Percentiles rank a stretch among this genome's conserved stretches.
Conservation (phyloP, 768 basidiomycete species). For the Tylopilus felleus region DNA sequence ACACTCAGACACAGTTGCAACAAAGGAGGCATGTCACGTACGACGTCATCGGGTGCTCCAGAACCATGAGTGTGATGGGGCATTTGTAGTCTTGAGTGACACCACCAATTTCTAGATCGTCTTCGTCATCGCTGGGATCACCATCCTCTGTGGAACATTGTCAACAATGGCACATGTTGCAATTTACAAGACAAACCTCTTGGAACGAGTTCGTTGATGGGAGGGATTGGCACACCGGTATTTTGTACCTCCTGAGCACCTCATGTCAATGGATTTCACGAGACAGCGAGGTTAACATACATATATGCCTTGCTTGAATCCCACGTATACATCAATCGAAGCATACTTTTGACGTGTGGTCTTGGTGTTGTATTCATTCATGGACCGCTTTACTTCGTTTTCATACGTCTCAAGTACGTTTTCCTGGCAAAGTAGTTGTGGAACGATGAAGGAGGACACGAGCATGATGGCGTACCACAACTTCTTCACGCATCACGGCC, state of each 20-base stretch:
- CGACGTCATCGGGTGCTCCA: slow-evolving; percentile 81
- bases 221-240: slow-evolving; percentile 68
- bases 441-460: background rate
- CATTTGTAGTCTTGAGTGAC: slow-evolving; percentile 81
- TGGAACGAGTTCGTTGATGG: slow-evolving; percentile 67
- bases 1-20: slow-evolving; percentile 2
- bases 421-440: slow-evolving; percentile 36
- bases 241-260: slow-evolving; percentile 58
- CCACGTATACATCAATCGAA: slow-evolving; percentile 53
- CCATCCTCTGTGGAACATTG: slow-evolving; percentile 55
- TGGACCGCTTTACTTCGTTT: slow-evolving; percentile 37
- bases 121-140: slow-evolving; percentile 80
- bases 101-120: slow-evolving; percentile 87
- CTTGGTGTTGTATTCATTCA: slow-evolving; percentile 50
- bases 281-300: slow-evolving; percentile 38
- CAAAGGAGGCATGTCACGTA: slow-evolving; percentile 36
- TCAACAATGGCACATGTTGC: background rate
- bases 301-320: slow-evolving; percentile 65
- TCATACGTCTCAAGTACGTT: slow-evolving; percentile 52
- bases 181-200: slow-evolving; percentile 46
- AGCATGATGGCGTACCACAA: slow-evolving; percentile 47
- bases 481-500: slow-evolving; percentile 49
- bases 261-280: slow-evolving; percentile 7
- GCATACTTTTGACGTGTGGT: slow-evolving; percentile 80
- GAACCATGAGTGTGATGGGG: slow-evolving; percentile 66